These are phyloP conservation scores for Orbilia ellipsospora DNA, from an alignment of 2,329 filamentous ascomycete genomes.

Conservation along the genomic window DNA sequence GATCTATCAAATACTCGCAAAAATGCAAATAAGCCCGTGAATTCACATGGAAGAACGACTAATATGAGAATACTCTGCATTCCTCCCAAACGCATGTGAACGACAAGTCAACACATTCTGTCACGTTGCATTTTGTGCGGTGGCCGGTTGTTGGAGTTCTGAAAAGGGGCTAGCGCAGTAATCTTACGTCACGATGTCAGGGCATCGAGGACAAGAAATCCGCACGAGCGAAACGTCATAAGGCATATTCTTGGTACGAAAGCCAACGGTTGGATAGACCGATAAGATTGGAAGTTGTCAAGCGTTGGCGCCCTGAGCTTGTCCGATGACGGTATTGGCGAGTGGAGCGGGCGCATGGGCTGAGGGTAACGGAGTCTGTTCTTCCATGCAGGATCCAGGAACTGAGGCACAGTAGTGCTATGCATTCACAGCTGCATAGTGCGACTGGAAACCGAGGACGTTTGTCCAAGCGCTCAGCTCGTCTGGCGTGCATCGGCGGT, in stretches of 20 bases:
- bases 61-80: not conserved
- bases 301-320: slow-evolving; percentile 6
- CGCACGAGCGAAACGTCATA: slow-evolving; percentile 51
- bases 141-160: not conserved
- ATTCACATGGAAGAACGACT: too few relatives aligned
- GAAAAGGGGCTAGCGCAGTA: slow-evolving; percentile 15
- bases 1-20: too few relatives aligned
- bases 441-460: too few relatives aligned
- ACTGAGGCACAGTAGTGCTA: slow-evolving; percentile 5
- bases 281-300: too few relatives aligned
- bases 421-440: too few relatives aligned
- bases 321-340: slow-evolving; percentile 15
- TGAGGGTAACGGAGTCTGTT: not conserved
- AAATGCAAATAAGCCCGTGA: too few relatives aligned
- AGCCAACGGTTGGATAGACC: not conserved
- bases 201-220: slow-evolving; percentile 21
- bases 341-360: not conserved
- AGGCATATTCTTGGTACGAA: slow-evolving; percentile 16
- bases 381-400: not conserved
- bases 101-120: slow-evolving; percentile 13
- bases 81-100: slow-evolving; percentile 1
- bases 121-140: slow-evolving; percentile 10
- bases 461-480: not conserved
- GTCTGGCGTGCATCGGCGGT: not conserved
- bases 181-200: slow-evolving; percentile 50